Conservation (phyloP, 306 rosid species). For the Canavalia gladiata region DNA sequence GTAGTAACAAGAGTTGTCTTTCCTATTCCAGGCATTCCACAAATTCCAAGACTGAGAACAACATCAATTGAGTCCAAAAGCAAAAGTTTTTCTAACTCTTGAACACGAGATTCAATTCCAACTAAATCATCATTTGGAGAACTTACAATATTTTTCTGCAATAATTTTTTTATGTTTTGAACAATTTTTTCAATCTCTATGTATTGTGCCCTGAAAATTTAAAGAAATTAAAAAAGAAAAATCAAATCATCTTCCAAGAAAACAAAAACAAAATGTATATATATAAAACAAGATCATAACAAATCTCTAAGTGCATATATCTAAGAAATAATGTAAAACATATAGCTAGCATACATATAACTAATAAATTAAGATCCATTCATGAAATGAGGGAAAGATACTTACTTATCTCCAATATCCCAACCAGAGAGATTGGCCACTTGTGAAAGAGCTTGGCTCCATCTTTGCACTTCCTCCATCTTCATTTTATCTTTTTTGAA, state of each 20-base stretch:
- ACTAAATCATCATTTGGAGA: too few relatives aligned
- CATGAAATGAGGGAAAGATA: neutral
- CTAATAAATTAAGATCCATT: neutral
- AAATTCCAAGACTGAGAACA: neutral
- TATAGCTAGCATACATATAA: neutral
- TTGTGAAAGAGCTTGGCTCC: neutral
- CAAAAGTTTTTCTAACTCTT: neutral
- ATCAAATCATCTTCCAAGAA: too few relatives aligned
- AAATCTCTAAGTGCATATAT: too few relatives aligned
- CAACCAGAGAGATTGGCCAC: constrained; percentile 9
- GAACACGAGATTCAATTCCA: neutral
- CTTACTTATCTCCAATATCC: neutral
- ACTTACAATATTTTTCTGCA: neutral
- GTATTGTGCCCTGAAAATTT: too few relatives aligned
- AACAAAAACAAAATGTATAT: too few relatives aligned
- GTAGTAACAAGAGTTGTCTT: constrained; percentile 7
- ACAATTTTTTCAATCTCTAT: too few relatives aligned
- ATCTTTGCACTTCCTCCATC: neutral
- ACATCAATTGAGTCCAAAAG: constrained; percentile 2
- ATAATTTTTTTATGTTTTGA: too few relatives aligned
- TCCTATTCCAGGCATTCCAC: constrained; percentile 39
- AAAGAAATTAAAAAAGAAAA: too few relatives aligned
- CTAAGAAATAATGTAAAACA: too few relatives aligned
- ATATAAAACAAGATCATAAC: too few relatives aligned
- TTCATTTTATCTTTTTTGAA: neutral